Evolutionary conservation across 805 yeast genomes (phyloP).

Genomic region (Cephaloascus fragrans): DNA sequence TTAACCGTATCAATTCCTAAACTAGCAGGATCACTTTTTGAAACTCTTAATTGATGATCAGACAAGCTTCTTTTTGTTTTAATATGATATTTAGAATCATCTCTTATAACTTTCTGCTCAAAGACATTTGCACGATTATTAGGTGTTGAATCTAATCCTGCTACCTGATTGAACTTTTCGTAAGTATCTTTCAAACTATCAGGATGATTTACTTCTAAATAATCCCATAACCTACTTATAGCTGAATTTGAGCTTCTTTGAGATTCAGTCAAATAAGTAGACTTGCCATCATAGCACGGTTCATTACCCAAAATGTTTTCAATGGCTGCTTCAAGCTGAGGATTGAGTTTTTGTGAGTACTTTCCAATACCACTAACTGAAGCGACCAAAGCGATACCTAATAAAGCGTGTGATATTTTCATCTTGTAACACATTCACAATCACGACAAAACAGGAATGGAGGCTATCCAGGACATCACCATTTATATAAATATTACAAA

Average conservation of each 20-base stretch:
- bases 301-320: neutral
- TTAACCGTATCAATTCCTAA: constrained; percentile 54
- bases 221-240: neutral
- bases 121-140: neutral
- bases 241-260: neutral
- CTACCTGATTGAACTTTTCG: neutral
- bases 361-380: no score
- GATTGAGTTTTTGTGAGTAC: no score
- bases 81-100: neutral
- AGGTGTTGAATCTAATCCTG: neutral
- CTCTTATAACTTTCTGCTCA: neutral
- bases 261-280: neutral
- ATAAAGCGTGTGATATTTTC: no score
- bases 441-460: no score
- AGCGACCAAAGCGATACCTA: no score
- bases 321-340: neutral
- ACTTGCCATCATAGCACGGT: no score
- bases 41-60: neutral
- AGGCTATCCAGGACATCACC: no score
- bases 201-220: neutral
- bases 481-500: no score
- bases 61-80: neutral
- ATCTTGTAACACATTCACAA: no score
- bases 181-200: neutral
- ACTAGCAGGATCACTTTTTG: neutral